Evolutionary conservation across 768 basidiomycete species (phyloP).

Genomic region (Mycena amicta): DNA sequence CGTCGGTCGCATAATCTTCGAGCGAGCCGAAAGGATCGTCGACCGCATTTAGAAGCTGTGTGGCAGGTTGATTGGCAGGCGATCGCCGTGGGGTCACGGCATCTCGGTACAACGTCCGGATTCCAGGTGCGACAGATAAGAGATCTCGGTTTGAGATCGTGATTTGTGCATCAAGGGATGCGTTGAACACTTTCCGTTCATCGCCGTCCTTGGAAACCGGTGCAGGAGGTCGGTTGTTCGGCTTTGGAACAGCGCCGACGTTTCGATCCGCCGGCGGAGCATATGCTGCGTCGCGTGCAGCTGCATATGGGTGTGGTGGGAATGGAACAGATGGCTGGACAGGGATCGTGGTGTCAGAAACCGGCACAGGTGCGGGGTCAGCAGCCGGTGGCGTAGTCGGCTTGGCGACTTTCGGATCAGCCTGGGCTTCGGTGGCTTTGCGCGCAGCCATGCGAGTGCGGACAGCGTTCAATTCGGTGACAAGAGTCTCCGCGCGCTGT

Average conservation of each 20-base stretch:
- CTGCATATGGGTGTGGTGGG: constrained; percentile 4
- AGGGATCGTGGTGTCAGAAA: background rate
- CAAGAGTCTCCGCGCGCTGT: background rate
- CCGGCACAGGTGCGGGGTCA: constrained; percentile 9
- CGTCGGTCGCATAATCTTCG: background rate
- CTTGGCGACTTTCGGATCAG: constrained; percentile 10
- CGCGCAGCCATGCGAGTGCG: constrained; percentile 4
- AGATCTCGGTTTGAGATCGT: constrained; percentile 25
- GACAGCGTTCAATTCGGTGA: constrained; percentile 3
- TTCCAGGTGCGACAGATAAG: constrained; percentile 23
- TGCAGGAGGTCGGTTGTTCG: constrained; percentile 9
- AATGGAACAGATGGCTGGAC: background rate
- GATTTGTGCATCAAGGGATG: constrained; percentile 19
- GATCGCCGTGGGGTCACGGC: constrained; percentile 13
- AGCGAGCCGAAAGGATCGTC: too few relatives aligned
- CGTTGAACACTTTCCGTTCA: constrained; percentile 13
- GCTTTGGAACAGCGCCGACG: constrained; percentile 10
- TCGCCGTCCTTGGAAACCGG: constrained; percentile 23
- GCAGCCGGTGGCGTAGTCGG: constrained; percentile 5
- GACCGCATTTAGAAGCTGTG: too few relatives aligned
- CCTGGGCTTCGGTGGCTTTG: background rate
- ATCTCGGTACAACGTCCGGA: constrained; percentile 21
- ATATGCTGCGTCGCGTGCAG: constrained; percentile 20
- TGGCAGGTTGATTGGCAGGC: background rate
- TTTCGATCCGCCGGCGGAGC: constrained; percentile 17